Evolutionary conservation across 306 rosid species (phyloP).

Genomic region (Malus asiatica): DNA sequence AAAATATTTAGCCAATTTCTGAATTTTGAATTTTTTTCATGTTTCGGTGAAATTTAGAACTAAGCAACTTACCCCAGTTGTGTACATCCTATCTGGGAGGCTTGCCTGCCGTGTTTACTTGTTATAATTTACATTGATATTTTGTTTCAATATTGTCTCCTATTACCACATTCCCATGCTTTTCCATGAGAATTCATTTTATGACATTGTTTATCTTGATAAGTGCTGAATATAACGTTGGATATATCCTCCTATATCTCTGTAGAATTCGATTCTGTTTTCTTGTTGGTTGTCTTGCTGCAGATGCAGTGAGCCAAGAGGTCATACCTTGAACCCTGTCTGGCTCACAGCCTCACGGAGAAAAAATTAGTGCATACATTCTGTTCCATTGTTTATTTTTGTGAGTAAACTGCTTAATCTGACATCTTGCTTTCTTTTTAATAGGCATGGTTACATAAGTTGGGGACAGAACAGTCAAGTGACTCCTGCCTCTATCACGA

Average conservation of each 20-base stretch:
- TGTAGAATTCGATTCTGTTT: not conserved
- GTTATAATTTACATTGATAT: not conserved
- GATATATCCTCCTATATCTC: not conserved
- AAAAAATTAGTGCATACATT: not conserved
- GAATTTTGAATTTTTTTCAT: not conserved
- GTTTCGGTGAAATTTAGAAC: not conserved
- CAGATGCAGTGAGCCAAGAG: not conserved
- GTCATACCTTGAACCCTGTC: not conserved
- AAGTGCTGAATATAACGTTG: not conserved
- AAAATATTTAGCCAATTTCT: not conserved
- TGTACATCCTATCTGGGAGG: too few species aligned
- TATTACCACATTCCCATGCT: not conserved
- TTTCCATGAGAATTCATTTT: not conserved
- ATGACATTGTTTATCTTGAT: not conserved
- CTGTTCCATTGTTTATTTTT: not conserved
- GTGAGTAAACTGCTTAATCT: not conserved
- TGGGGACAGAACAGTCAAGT: slow-evolving; percentile 68
- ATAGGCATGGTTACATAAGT: slow-evolving; percentile 80
- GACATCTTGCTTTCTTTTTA: slow-evolving; percentile 2
- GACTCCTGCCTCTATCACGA: slow-evolving; percentile 74
- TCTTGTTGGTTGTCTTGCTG: not conserved
- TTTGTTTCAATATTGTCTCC: not conserved
- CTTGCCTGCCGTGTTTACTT: not conserved
- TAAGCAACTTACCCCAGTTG: not conserved
- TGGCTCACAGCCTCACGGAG: not conserved